Base-by-base conservation (phyloP, 78 protist genomes). In the Chrysochromulina parva region DNA sequence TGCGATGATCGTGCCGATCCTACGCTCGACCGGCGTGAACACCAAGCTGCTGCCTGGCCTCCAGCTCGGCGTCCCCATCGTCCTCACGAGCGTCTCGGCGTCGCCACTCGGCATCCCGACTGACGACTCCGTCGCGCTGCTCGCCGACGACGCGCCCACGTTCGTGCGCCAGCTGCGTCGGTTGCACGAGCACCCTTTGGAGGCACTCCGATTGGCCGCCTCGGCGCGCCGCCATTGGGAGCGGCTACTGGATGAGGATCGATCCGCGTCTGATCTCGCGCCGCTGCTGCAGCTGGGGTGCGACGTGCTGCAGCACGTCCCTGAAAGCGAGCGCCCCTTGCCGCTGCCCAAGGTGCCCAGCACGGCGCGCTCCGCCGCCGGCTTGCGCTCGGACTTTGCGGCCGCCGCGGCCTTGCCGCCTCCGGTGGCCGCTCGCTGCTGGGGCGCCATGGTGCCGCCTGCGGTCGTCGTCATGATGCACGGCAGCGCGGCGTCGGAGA, bases 1-100 rank as follows among this genome's bases (percentile, higher is more conserved):
- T 50, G 78, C 50, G 78, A 69, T 69, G 78, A 50, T 69, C 6
- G 78, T 69, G 78, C 78, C 78, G 9, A 69, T 69, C 50, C 78
- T 69, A 28, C 78, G 48, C 78, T 69, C 78, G 78, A 69, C 78
- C 78, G 78, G 78, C 50, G 78, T 69, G 7, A 69, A 69, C 78
- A 69, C 78, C 5, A 69, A 69, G 78, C 78, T 69, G 26, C 50
- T 69, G 52, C 78, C 78, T 50, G 78, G 50, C 16, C 78, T 69
- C 24, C 78, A 69, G 78, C 17, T 5, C 1, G 78, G 78, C 78
- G 78, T 69, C 50, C 78, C 78, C 52, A 69, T 69, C 50, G 78
- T 69, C 13, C 78, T 69, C 78, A 69, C 78, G 24, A 11, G 50
- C n/a, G 78, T 69, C 78, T 28, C 78, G 16, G 78, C 78, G 24